Conservation (phyloP, 2,329 filamentous ascomycete genomes). For the Colletotrichum endophyticum region DNA sequence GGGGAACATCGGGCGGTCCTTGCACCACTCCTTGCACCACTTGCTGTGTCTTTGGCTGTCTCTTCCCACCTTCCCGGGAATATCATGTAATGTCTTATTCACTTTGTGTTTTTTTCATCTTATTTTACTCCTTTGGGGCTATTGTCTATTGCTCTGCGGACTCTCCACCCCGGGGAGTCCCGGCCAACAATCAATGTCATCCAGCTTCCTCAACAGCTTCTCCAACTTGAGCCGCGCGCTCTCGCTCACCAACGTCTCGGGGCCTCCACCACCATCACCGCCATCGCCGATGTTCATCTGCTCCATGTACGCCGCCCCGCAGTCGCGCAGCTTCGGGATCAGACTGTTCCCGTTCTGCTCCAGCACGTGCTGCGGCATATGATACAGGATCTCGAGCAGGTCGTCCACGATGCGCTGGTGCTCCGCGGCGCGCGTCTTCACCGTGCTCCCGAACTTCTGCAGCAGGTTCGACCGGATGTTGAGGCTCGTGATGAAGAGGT, state of each 20-base stretch:
- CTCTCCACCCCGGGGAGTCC: conserved; percentile 10
- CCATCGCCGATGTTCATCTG: conserved; percentile 9
- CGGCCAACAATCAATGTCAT: conserved; percentile 36
- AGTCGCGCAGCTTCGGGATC: conserved; percentile 41
- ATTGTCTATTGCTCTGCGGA: background rate
- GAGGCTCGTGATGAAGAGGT: conserved; percentile 40
- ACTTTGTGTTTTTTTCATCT: background rate
- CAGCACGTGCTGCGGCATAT: conserved; percentile 35
- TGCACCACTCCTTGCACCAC: background rate
- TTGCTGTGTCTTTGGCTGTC: background rate
- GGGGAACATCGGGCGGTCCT: background rate
- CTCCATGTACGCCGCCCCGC: conserved; percentile 38
- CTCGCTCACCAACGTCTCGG: conserved; percentile 15
- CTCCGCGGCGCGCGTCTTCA: conserved; percentile 16
- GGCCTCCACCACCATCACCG: background rate
- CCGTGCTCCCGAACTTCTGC: conserved; percentile 30
- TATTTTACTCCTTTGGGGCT: background rate
- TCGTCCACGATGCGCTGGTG: conserved; percentile 38
- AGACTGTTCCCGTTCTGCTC: conserved; percentile 36
- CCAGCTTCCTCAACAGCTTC: conserved; percentile 30
- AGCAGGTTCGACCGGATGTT: conserved; percentile 40
- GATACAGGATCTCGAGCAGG: conserved; percentile 38
- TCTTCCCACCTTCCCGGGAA: background rate
- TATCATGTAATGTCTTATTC: background rate
- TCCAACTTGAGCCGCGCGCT: conserved; percentile 27